Base-by-base conservation (phyloP, 176 grass and related monocot genomes). In the Oropetium thomaeum region DNA sequence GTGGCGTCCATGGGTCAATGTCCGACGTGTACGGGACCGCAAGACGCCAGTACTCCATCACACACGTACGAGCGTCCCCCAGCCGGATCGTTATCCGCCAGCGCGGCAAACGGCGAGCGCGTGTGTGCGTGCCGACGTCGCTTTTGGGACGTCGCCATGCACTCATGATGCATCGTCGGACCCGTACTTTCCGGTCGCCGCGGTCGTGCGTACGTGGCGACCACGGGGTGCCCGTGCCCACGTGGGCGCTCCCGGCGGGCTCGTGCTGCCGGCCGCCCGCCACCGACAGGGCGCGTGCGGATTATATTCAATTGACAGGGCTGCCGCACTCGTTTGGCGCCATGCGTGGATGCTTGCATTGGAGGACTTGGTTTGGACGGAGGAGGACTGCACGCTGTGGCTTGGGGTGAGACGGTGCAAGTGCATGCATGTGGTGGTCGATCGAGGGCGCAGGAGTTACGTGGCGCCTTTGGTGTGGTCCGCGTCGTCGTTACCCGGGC, bases 1-100 rank as follows among this genome's bases (percentile, higher is more conserved):
- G 3, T 25, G 29, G 6, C 29, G 29, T 5, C 58, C 58, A 5
- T 3, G 20, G 68, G 25, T 29, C 31, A 37, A 4, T 23, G 9
- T 25, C 49, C 49, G 38, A 49, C 58, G 58, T 75, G 81, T 39
- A 11, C 19, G 33, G 0, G 34, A 19, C 26, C 22, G 22, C 25
- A 37, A 10, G 42, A n/a, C n/a, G n/a, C n/a, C n/a, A n/a, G n/a
- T n/a, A n/a, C n/a, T 22, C 62, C n/a, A 16, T 61, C 40, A 58
- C 71, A 60, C 71, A 58, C 47, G 3, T 10, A 4, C 38, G 5
- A 57, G 19, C 30, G 38, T 45, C 12, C 10, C 4, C 65, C 25
- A n/a, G n/a, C n/a, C 14, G 67, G 67, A 73, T 84, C 67, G 75
- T 79, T 79, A 79, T 79, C 60, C 45, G 66, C 67, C 53, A 57